A percentile compares a stretch with the other conserved stretches of the same genome.
Evolutionary conservation across 2,329 filamentous ascomycete genomes (phyloP).

Genomic region (Sarocladium strictum): DNA sequence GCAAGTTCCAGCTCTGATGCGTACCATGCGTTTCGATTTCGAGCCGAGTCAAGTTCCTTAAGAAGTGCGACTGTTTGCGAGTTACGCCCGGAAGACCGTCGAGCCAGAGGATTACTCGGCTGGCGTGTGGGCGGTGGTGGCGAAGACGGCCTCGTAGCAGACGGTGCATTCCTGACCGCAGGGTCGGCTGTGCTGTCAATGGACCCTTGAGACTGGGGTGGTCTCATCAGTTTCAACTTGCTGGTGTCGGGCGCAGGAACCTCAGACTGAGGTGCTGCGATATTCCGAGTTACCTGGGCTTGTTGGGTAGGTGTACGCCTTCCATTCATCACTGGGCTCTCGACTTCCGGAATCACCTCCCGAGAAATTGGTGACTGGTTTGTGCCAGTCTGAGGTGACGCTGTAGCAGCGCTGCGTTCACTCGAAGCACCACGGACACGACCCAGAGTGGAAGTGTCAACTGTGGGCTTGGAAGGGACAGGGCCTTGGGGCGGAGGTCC

Average conservation of each 20-base stretch:
- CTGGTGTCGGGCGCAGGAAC: constrained; percentile 26
- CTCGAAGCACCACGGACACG: constrained; percentile 44
- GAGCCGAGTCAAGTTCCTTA: constrained; percentile 79
- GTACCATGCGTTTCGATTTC: constrained; percentile 93
- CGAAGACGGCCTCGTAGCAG: constrained; percentile 41
- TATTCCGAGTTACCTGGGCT: constrained; percentile 11
- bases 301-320: constrained; percentile 57
- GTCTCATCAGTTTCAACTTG: constrained; percentile 28
- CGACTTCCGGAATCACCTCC: constrained; percentile 34
- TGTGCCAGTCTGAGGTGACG: constrained; percentile 28
- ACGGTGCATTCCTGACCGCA: constrained; percentile 31
- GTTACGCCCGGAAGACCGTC: constrained; percentile 55
- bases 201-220: constrained; percentile 51
- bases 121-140: constrained; percentile 54
- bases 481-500: constrained; percentile 52
- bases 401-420: constrained; percentile 33
- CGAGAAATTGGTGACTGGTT: constrained; percentile 36
- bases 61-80: constrained; percentile 67
- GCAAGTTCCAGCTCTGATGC: constrained; percentile 90
- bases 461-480: constrained; percentile 40
- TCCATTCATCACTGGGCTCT: constrained; percentile 52
- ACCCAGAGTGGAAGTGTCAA: constrained; percentile 33
- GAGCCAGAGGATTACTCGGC: constrained; percentile 49
- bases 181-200: constrained; percentile 63
- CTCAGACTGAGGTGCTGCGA: constrained; percentile 22